Base-by-base conservation (phyloP, 495 filamentous ascomycete species). In the Talaromyces wortmannii region DNA sequence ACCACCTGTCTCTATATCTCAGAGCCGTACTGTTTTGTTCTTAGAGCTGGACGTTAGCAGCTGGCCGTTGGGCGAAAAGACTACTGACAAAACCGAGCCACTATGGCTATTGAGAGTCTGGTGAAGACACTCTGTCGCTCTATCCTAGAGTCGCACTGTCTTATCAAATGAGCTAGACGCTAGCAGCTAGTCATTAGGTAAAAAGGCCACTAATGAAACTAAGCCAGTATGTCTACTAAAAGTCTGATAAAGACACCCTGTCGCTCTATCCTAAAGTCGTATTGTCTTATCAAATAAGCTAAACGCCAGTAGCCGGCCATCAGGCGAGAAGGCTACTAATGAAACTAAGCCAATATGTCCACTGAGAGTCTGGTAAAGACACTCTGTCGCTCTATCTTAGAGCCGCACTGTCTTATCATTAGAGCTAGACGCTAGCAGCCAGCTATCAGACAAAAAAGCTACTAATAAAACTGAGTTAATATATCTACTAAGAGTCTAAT, bases 261-360 rank as follows among this genome's bases (percentile, higher is more conserved):
- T 51, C 0, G 16, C 33, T 30, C n/a, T 43, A 53, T 56, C 31
- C 60, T 52, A 60, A 53, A 74, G 55, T 58, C 66, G 56, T 10
- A 67, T 51, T n/a, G 67, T 73, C 0, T 58, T 59, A 42, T 75
- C 61, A 46, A 43, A 0, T 5, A 64, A 72, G 18, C 31, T 63
- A 42, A 69, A 75, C 12, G 60, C 66, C 0, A 76, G 33, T 23
- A 58, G 56, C 50, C 58, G 60, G 31, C 61, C 56, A 59, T 78
- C 62, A 7, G 55, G 66, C 11, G 72, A 74, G 61, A 72, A 78
- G 11, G 59, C 61, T 0, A 61, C 61, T 31, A 57, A 56, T 0
- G 31, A 43, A 17, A 68, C 57, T 45, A 1, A 31, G 17, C 30
- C 36, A 0, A 48, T 18, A 55, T 67, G 59, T 31, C 61, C 60